These are phyloP conservation scores for Mycocentrospora acerina DNA, from an alignment of 2,329 filamentous ascomycete genomes.

Conservation along the genomic window DNA sequence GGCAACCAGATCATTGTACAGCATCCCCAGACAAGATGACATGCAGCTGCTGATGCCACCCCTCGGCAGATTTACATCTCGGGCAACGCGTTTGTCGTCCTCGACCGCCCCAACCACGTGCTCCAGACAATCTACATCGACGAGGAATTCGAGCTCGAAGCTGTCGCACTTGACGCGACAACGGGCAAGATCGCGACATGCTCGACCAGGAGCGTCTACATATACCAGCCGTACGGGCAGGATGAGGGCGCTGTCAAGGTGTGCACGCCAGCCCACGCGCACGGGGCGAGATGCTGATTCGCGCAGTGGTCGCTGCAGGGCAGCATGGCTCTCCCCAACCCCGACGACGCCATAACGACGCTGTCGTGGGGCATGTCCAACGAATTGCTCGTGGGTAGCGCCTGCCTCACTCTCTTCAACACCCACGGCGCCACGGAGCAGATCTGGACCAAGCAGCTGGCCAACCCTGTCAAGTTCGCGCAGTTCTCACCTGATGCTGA, in stretches of 20 bases:
- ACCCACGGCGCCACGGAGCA: slow-evolving; percentile 54
- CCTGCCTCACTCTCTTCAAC: slow-evolving; percentile 69
- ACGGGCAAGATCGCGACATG: slow-evolving; percentile 84
- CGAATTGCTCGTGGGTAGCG: slow-evolving; percentile 79
- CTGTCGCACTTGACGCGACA: slow-evolving; percentile 76
- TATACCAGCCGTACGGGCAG: slow-evolving; percentile 75
- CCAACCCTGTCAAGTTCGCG: slow-evolving; percentile 72
- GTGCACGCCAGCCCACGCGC: slow-evolving; percentile 21
- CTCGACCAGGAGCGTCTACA: slow-evolving; percentile 64
- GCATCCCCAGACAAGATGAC: slow-evolving; percentile 4
- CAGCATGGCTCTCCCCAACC: slow-evolving; percentile 52
- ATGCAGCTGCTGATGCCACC: slow-evolving; percentile 6
- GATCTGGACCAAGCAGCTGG: slow-evolving; percentile 74
- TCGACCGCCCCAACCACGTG: slow-evolving; percentile 71
- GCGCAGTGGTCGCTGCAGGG: slow-evolving; percentile 63
- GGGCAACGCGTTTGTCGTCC: slow-evolving; percentile 81
- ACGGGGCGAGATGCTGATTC: slow-evolving; percentile 23
- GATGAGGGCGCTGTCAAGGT: slow-evolving; percentile 75
- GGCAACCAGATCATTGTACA: slow-evolving; percentile 71
- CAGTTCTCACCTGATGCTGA: slow-evolving; percentile 83
- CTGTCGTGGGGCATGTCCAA: slow-evolving; percentile 87
- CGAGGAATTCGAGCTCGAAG: slow-evolving; percentile 66
- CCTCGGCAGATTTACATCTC: slow-evolving; percentile 66
- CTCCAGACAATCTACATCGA: slow-evolving; percentile 92
- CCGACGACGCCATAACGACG: slow-evolving; percentile 53